Base-by-base conservation (phyloP, 768 basidiomycete species). In the Termitomyces sp. region DNA sequence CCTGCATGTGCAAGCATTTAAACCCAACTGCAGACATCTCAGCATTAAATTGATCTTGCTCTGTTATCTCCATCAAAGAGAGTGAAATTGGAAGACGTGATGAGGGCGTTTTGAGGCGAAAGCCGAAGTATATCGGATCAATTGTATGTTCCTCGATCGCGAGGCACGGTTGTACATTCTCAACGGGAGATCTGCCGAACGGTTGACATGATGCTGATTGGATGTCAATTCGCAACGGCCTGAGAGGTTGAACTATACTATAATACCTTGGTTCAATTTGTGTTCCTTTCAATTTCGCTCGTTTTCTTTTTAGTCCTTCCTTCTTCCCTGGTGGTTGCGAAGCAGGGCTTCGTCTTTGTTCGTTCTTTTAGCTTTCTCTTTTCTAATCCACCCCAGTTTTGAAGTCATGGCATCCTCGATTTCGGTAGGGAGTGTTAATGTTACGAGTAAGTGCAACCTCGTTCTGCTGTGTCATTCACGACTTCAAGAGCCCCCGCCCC, bases 341-440 rank as follows among this genome's bases (percentile, higher is more conserved):
- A 60, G 59, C 59, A 21, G 46, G 57, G 55, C 57, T 62, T 60
- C 62, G 57, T 47, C 19, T 60, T 59, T 34, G 12, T 14, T 34
- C 34, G 41, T 38, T 19, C 37, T 19, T 19, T 38, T 24, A 11
- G 26, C 35, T 2, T 32, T 32, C n/a, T 5, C 47, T 32, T 11
- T 38, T 28, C n/a, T 4, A n/a, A n/a, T 44, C 35, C n/a, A 15
- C 49, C 45, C 19, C 3, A 17, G 2, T 21, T 28, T 8, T 6
- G 19, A 32, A 45, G 4, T 4, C 15, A 60, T 60, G 59, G 53
- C 45, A 5, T 44, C 59, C 10, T 49, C 50, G 6, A 17, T 53
- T 24, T 38, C 38, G 32, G 22, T 19, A 26, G 42, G 38, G 15
- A 52, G 35, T 26, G 45, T 45, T 3, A 55, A 47, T 49, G 42